Percentiles rank a stretch among this genome's conserved stretches.
Conservation (phyloP, 2,329 filamentous ascomycete species). For the Shiraia bambusicola region DNA sequence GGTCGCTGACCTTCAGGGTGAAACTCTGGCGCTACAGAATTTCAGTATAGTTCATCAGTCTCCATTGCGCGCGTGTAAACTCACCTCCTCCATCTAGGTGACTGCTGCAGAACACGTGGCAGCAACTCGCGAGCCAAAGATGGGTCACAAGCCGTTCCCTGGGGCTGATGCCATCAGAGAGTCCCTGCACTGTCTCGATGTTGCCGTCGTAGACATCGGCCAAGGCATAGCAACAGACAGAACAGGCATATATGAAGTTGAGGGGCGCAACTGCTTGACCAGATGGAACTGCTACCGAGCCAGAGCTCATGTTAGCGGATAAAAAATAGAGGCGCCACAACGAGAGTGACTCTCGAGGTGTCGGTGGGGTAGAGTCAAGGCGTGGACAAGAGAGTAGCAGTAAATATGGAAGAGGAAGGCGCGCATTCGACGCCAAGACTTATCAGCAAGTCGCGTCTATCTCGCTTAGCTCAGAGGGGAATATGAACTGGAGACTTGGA, state of each 20-base stretch:
- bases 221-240: conserved; percentile 49
- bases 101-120: conserved; percentile 52
- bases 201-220: conserved; percentile 48
- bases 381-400: background rate
- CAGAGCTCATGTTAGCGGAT: conserved; percentile 13
- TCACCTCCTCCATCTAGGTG: conserved; percentile 54
- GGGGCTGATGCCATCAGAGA: conserved; percentile 40
- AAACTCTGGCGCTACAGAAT: conserved; percentile 47
- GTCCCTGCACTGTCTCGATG: conserved; percentile 40
- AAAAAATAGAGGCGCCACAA: too few relatives aligned
- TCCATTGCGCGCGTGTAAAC: conserved; percentile 8
- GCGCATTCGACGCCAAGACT: conserved; percentile 22
- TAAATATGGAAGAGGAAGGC: conserved; percentile 10
- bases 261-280: conserved; percentile 37
- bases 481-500: background rate
- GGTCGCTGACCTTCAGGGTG: conserved; percentile 46
- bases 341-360: conserved; percentile 3
- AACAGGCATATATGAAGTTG: conserved; percentile 54
- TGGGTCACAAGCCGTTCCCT: conserved; percentile 46
- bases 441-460: conserved; percentile 7
- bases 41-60: conserved; percentile 1
- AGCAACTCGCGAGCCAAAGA: conserved; percentile 52
- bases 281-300: conserved; percentile 10
- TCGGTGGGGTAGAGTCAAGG: conserved; percentile 4
- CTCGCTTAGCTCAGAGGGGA: background rate